A percentile compares a stretch with the other conserved stretches of the same genome.
phyloP scores from a whole-genome alignment of 768 basidiomycete genomes.

The Leccinellum rugosiceps region DNA sequence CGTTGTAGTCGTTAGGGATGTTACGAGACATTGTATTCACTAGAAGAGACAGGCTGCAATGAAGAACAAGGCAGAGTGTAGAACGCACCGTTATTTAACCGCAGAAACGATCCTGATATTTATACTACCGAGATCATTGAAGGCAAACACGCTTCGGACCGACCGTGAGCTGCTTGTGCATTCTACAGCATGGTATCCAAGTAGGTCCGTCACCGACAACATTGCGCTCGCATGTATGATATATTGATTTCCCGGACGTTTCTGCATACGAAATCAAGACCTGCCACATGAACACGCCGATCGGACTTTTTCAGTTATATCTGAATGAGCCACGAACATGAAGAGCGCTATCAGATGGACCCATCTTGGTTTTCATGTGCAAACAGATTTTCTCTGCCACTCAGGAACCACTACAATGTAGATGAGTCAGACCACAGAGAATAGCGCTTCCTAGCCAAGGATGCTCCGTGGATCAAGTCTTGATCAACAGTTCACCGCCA shows the following conservation, averaged over 20 bases:
- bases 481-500: not conserved
- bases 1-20: conserved; percentile 8
- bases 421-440: not conserved
- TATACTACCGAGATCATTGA: not conserved
- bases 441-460: not conserved
- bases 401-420: not conserved
- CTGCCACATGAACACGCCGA: conserved; percentile 10
- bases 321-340: not conserved
- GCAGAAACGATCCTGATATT: not conserved
- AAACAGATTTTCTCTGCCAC: not conserved
- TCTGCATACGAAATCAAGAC: not conserved
- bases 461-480: not conserved
- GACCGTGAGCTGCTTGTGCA: not conserved
- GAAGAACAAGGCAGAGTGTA: not conserved
- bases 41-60: not conserved
- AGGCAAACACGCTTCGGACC: not conserved
- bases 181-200: conserved; percentile 24
- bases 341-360: not conserved
- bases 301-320: not conserved
- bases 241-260: not conserved
- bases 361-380: not conserved
- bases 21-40: conserved; percentile 19
- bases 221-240: conserved; percentile 13
- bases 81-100: not conserved
- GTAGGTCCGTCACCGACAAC: conserved; percentile 8